Base-by-base conservation (phyloP, 805 yeast species). In the Tetrapisispora iriomotensis region DNA sequence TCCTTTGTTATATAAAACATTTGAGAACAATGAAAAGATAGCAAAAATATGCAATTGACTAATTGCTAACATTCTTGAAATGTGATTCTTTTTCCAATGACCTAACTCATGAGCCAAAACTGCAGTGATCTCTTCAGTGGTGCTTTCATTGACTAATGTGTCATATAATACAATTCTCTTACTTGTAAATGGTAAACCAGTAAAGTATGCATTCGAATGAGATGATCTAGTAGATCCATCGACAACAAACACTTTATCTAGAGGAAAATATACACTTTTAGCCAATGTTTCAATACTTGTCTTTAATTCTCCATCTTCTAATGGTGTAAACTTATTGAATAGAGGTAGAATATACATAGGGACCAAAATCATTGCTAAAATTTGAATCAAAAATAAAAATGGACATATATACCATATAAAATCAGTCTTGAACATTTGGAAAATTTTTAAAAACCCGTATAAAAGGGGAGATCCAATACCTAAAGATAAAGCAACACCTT, bases 51-150 rank as follows among this genome's bases (percentile, higher is more conserved):
- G 83, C 5, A 66, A 58, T 61, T 85, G 88, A 34, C 76, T 68
- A 45, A 79, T 71, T 5, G 72, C 53, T 53, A 92, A 63, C 71
- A 81, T 73, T 57, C 78, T 79, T n/a, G 87, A 68, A 45, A 88
- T 81, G 61, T 92, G 99, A 42, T 82, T 78, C 58, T 82, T 71
- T 52, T 81, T 79, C 99, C 99, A 92, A 61, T 92, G 99, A 37
- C 99, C 99, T 49, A 92, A 81, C 67, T 92, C 99, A 58, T 92
- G 99, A n/a, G 95, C 97, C 47, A 90, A 70, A 1, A 92, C 95
- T 38, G 97, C 96, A 38, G 87, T 85, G 29, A 87, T 84, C 62
- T 92, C 94, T 32, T 72, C 74, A 23, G 75, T 72, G 22, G 87
- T 65, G 25, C 87, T 79, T 42, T 84, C 81, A 45, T 83, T 77